These are phyloP conservation scores for Ascodesmis nigricans DNA, from an alignment of 495 filamentous ascomycete species.

Conservation along the genomic window DNA sequence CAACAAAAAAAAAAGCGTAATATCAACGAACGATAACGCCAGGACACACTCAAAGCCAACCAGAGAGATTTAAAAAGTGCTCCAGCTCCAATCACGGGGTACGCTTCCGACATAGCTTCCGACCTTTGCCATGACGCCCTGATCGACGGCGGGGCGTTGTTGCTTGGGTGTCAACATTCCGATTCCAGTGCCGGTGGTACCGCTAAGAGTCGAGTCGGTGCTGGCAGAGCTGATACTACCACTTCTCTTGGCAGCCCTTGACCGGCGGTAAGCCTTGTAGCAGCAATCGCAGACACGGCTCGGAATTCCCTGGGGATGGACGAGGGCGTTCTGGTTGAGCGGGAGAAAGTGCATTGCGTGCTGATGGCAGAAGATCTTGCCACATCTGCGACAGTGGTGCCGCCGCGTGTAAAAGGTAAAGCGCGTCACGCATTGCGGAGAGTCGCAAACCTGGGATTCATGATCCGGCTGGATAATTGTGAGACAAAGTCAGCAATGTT, in stretches of 20 bases:
- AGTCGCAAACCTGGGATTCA: constrained; percentile 37
- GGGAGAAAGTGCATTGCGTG: constrained; percentile 36
- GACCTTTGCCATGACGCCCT: constrained; percentile 7
- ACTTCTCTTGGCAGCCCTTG: constrained; percentile 11
- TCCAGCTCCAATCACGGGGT: constrained; percentile 50
- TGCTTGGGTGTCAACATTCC: constrained; percentile 14
- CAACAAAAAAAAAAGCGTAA: too few relatives aligned
- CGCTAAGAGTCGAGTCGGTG: constrained; percentile 16
- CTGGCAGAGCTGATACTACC: constrained; percentile 22
- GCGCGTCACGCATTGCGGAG: constrained; percentile 36
- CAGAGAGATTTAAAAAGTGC: constrained; percentile 41
- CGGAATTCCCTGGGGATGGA: constrained; percentile 36
- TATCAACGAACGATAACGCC: too few relatives aligned
- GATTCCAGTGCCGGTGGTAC: constrained; percentile 10
- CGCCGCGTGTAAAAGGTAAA: constrained; percentile 47
- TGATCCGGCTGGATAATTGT: constrained; percentile 37
- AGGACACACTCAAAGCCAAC: too few relatives aligned
- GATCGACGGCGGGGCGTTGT: background rate
- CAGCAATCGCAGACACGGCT: constrained; percentile 42
- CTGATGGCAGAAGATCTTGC: constrained; percentile 44
- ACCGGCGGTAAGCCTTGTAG: constrained; percentile 30
- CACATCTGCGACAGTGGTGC: constrained; percentile 56
- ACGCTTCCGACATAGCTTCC: constrained; percentile 32
- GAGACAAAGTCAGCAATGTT: too few relatives aligned
- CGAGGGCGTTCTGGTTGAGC: constrained; percentile 42